Base-by-base conservation (phyloP, 495 filamentous ascomycete species). In the Staphylotrichum longicolle region DNA sequence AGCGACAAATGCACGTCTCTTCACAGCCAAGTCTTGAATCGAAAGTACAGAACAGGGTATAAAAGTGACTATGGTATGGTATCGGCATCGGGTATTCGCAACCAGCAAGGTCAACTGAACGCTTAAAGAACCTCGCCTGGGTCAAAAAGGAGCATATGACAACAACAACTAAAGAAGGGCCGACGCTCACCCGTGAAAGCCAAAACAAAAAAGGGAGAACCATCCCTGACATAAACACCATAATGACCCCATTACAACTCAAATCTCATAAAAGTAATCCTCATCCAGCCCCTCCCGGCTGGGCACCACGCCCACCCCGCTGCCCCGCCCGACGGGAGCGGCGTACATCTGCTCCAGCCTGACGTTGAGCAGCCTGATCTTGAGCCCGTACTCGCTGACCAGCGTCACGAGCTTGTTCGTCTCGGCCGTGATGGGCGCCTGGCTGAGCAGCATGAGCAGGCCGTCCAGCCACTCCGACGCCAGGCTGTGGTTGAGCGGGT, bases 381-480 rank as follows among this genome's bases (percentile, higher is more conserved):
- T 96, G 42, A 97, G 75, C 4, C 95, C 93, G 69, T 96, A 98
- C 63, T 93, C 88, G 63, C 85, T 83, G 34, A 99, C 87, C 65
- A 96, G 74, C 42, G 86, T 84, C 57, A 96, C 88, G 54, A 98
- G 77, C 70, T 93, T 94, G 66, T 85, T 90, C 6, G 94, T 98
- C 73, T 98, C 93, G 27, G 90, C 82, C n/a, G 95, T 99, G 73
- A 99, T 96, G 10, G 94, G 94, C 46, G 92, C 86, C 70, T 99
- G 94, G 70, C 92, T 91, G 37, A 99, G 80, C 45, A 99, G 77
- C 92, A 99, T 96, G 32, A 97, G 83, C 53, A 99, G 75, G 1
- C 95, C 95, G 70, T 99, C 95, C 0, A 98, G 77, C 94, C 94
- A 99, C 74, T 99, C 95, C 2, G 93, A 93, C 10, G 94, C 95